These are phyloP conservation scores for Astrephomene gubernaculifera DNA, from an alignment of 139 green algal genomes.

Conservation along the genomic window DNA sequence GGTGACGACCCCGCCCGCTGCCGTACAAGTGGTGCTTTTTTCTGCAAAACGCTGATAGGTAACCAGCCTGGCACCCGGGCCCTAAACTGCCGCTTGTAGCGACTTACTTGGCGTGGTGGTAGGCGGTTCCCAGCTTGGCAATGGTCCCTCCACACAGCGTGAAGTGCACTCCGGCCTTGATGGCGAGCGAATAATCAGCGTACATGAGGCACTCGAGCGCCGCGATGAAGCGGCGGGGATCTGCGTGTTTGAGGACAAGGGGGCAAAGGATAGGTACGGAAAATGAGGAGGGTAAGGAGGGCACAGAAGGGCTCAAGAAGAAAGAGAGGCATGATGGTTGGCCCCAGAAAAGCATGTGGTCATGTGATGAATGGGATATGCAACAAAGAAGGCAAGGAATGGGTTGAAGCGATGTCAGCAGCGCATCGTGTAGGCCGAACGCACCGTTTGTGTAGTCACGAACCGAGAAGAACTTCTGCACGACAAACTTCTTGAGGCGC, in stretches of 20 bases:
- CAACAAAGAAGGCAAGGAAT: too few species aligned
- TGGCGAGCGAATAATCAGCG: constrained; percentile 87
- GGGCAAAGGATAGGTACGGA: too few species aligned
- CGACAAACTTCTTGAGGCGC: constrained; percentile 75
- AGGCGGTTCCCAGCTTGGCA: constrained; percentile 82
- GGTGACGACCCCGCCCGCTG: too few species aligned
- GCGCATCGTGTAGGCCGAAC: background rate
- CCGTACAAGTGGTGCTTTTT: too few species aligned
- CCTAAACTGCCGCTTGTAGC: too few species aligned
- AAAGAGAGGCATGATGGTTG: background rate
- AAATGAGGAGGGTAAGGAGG: background rate
- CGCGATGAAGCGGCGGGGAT: constrained; percentile 79
- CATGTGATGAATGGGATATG: too few species aligned
- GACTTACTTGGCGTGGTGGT: constrained; percentile 78
- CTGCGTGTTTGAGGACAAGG: too few species aligned
- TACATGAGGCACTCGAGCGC: constrained; percentile 79
- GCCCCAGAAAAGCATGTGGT: background rate
- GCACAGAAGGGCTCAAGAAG: background rate
- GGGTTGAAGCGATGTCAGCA: too few species aligned
- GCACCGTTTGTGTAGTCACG: constrained; percentile 72
- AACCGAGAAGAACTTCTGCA: constrained; percentile 77
- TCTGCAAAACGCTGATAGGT: too few species aligned
- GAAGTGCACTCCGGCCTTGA: constrained; percentile 95
- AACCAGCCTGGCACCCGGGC: too few species aligned
- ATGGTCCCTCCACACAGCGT: constrained; percentile 79